These are phyloP conservation scores for Trichophaea hybrida DNA, from an alignment of 2,329 filamentous ascomycete species.

Conservation along the genomic window DNA sequence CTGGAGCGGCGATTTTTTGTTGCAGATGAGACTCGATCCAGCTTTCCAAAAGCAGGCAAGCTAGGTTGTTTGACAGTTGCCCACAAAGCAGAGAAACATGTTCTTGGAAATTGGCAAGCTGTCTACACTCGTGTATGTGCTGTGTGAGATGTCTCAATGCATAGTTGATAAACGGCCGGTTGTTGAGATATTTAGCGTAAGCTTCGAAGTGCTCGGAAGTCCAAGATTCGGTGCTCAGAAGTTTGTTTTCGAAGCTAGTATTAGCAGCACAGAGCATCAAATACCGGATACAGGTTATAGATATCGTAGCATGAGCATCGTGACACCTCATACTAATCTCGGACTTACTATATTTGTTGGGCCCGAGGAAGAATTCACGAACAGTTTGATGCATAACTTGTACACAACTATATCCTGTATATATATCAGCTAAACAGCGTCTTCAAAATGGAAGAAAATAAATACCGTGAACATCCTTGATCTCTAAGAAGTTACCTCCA, in stretches of 20 bases:
- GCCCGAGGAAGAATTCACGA: not conserved
- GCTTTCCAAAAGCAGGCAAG: no score
- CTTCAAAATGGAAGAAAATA: not conserved
- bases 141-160: not conserved
- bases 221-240: not conserved
- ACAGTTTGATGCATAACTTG: conserved; percentile 5
- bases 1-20: no score
- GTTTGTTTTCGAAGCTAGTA: not conserved
- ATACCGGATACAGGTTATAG: not conserved
- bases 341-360: not conserved
- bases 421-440: not conserved
- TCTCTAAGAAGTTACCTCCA: not conserved
- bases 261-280: not conserved
- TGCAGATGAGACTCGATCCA: no score
- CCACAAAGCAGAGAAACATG: not conserved
- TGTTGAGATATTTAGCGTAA: not conserved
- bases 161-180: not conserved
- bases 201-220: not conserved
- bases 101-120: not conserved
- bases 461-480: not conserved
- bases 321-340: not conserved
- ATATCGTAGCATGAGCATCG: not conserved
- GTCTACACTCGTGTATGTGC: not conserved
- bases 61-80: not conserved
- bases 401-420: not conserved